Evolutionary conservation across 371 early-diverging fungal genomes (phyloP).

Genomic region (Mortierella polycephala): DNA sequence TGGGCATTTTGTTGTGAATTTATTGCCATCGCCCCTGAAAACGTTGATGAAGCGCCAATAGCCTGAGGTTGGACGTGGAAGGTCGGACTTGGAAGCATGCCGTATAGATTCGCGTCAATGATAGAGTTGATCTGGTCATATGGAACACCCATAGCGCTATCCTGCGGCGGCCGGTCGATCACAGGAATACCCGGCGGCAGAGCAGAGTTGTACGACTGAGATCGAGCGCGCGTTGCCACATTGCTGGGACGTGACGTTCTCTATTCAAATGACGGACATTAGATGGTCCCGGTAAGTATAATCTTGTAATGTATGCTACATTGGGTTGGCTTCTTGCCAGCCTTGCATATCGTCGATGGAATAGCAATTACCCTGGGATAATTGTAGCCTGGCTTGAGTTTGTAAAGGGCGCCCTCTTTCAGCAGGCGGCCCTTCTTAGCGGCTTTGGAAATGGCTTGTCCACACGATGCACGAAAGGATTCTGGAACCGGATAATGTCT

Average conservation of each 20-base stretch:
- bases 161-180: slow-evolving; percentile 9
- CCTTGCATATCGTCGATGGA: neutral
- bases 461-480: slow-evolving; percentile 55
- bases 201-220: slow-evolving; percentile 39
- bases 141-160: neutral
- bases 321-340: neutral
- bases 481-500: slow-evolving; percentile 55
- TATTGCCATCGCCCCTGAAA: neutral
- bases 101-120: slow-evolving; percentile 28
- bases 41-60: neutral
- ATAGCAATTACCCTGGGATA: slow-evolving; percentile 28
- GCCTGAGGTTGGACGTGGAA: slow-evolving; percentile 12
- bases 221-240: slow-evolving; percentile 32
- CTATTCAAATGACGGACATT: slow-evolving; percentile 4
- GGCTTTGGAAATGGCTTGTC: slow-evolving; percentile 56
- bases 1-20: neutral
- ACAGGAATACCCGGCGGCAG: slow-evolving; percentile 15
- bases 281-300: neutral
- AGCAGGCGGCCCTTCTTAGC: slow-evolving; percentile 53
- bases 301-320: neutral
- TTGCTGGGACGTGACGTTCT: slow-evolving; percentile 10
- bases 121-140: slow-evolving; percentile 28
- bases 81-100: slow-evolving; percentile 22
- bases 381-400: slow-evolving; percentile 50
- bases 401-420: slow-evolving; percentile 50